Conservation (phyloP, 441 rosid genomes). For the Raphanus hybrid region DNA sequence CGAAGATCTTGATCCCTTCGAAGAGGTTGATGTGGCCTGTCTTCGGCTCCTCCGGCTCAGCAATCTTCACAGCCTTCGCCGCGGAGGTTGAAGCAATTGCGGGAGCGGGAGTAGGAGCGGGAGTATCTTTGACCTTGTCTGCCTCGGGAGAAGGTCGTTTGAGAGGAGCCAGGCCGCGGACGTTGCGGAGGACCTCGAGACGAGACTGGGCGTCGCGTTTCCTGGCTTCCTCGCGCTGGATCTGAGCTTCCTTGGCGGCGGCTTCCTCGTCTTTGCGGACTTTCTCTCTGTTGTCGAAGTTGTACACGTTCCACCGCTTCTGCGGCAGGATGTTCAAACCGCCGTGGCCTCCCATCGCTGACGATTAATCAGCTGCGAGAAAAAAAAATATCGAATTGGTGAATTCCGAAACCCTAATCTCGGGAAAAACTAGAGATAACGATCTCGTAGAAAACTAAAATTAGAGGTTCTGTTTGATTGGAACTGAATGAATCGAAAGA, state of each 20-base stretch:
- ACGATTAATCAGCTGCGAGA: background rate
- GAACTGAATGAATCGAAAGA: background rate
- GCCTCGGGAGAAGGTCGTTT: conserved; percentile 44
- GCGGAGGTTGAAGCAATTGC: background rate
- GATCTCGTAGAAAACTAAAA: background rate
- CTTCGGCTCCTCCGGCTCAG: conserved; percentile 46
- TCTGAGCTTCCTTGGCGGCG: conserved; percentile 80
- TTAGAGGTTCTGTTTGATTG: background rate
- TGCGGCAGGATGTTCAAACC: conserved; percentile 93
- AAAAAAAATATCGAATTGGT: background rate
- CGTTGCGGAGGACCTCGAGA: conserved; percentile 71
- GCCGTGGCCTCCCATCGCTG: conserved; percentile 89
- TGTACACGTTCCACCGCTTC: conserved; percentile 93
- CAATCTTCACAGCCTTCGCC: background rate
- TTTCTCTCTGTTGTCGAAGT: conserved; percentile 80
- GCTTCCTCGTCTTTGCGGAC: conserved; percentile 82
- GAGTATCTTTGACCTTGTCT: conserved; percentile 37
- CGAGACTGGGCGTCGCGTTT: conserved; percentile 82
- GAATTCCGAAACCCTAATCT: background rate
- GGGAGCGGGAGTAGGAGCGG: background rate
- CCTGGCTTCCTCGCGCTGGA: conserved; percentile 71
- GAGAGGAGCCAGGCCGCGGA: conserved; percentile 75
- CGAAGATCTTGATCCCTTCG: conserved; percentile 85
- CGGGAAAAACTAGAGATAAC: background rate
- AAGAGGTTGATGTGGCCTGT: conserved; percentile 83